Evolutionary conservation across 2,329 filamentous ascomycete species (phyloP).

Genomic region (Sclerotinia borealis): DNA sequence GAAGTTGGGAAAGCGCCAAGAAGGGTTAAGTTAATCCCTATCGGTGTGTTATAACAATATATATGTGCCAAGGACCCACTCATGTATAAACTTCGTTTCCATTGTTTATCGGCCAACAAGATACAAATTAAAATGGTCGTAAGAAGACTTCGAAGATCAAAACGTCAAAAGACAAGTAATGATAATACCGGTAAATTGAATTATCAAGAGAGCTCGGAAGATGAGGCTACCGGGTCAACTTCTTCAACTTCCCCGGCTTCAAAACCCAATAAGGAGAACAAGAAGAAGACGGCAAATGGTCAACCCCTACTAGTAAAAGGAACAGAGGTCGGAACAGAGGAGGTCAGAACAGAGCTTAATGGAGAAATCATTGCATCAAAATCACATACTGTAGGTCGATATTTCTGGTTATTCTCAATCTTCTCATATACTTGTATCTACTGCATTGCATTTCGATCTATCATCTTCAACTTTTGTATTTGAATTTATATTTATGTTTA

Average conservation of each 20-base stretch:
- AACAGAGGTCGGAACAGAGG: too few relatives aligned
- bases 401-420: neutral
- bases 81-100: neutral
- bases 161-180: conserved; percentile 18
- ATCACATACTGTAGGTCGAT: neutral
- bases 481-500: too few relatives aligned
- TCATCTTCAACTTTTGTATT: too few relatives aligned
- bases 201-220: conserved; percentile 12
- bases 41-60: too few relatives aligned
- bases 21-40: neutral
- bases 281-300: neutral
- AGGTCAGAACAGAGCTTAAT: conserved; percentile 1
- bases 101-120: neutral
- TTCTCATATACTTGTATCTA: neutral
- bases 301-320: neutral
- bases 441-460: neutral
- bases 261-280: conserved; percentile 13
- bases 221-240: conserved; percentile 13
- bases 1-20: conserved; percentile 3
- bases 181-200: neutral
- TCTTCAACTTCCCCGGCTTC: conserved; percentile 3
- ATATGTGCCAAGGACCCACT: neutral
- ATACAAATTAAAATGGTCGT: conserved; percentile 22
- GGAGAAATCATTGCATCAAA: neutral
- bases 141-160: conserved; percentile 28